Evolutionary conservation across 169 alveolate species (phyloP).

Genomic region (Cryptosporidium tyzzeri): DNA sequence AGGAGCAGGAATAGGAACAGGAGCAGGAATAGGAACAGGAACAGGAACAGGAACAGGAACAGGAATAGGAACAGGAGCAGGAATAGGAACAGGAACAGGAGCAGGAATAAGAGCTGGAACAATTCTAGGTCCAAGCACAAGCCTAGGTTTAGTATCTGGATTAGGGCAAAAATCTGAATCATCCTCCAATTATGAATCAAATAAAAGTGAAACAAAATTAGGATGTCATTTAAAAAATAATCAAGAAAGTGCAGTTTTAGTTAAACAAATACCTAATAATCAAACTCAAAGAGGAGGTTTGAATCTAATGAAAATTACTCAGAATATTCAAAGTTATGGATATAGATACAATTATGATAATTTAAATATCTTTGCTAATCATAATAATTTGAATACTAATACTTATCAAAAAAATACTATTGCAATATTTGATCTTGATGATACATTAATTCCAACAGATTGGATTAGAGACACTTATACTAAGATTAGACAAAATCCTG

Average conservation of each 20-base stretch:
- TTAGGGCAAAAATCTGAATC: constrained; percentile 1
- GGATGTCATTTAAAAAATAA: background rate
- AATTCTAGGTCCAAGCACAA: background rate
- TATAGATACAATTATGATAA: background rate
- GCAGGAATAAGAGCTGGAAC: background rate
- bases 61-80: background rate
- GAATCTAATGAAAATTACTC: constrained; percentile 13
- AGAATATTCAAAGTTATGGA: constrained; percentile 28
- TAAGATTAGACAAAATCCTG: constrained; percentile 40
- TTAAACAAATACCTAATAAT: background rate
- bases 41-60: background rate
- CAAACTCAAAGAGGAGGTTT: background rate
- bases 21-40: background rate
- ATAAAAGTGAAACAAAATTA: background rate
- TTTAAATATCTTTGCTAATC: background rate
- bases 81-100: background rate
- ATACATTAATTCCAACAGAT: constrained; percentile 86
- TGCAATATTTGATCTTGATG: constrained; percentile 85
- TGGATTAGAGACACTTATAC: constrained; percentile 81
- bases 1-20: background rate
- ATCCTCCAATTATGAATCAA: background rate
- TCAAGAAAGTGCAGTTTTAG: background rate
- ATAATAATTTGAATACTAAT: background rate
- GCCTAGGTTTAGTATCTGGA: background rate
- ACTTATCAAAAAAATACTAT: constrained; percentile 43